Evolutionary conservation across 257 asterid species (phyloP).

Genomic region (Apocynum venetum): DNA sequence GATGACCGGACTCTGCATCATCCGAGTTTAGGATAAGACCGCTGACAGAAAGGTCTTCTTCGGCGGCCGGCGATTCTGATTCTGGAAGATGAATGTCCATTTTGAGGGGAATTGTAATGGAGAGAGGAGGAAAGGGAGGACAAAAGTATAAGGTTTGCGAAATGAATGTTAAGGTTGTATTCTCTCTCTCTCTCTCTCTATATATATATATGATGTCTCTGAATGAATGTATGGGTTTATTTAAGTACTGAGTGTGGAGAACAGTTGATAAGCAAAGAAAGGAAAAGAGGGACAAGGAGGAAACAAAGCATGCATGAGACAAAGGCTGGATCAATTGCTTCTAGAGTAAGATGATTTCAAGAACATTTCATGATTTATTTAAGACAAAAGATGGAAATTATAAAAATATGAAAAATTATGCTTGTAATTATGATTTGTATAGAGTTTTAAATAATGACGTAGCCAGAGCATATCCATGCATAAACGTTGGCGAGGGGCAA

Average conservation of each 20-base stretch:
- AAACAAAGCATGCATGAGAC: slow-evolving; percentile 11
- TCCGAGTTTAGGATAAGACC: slow-evolving; percentile 15
- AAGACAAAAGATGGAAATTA: neutral
- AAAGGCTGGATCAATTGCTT: slow-evolving; percentile 12
- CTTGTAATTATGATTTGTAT: neutral
- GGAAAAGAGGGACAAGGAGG: slow-evolving; percentile 3
- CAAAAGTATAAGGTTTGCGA: too few relatives aligned
- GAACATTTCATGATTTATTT: slow-evolving; percentile 2
- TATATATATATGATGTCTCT: neutral
- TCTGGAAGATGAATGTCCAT: slow-evolving; percentile 10
- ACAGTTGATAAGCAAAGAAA: neutral
- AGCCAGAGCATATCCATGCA: neutral
- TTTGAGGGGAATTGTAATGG: neutral
- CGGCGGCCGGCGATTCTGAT: neutral
- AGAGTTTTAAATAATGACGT: too few relatives aligned
- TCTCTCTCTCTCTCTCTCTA: neutral
- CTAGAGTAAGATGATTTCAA: slow-evolving; percentile 17
- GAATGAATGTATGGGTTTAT: neutral
- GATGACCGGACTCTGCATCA: neutral
- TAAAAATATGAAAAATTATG: neutral
- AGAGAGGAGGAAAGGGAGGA: neutral
- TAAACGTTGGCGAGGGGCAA: too few relatives aligned
- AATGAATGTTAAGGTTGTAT: neutral
- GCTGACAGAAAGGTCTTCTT: slow-evolving; percentile 19
- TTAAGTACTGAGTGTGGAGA: neutral